These are phyloP conservation scores for Xylariomycetidae sp. DNA, from an alignment of 2,329 filamentous ascomycete genomes.

Conservation along the genomic window DNA sequence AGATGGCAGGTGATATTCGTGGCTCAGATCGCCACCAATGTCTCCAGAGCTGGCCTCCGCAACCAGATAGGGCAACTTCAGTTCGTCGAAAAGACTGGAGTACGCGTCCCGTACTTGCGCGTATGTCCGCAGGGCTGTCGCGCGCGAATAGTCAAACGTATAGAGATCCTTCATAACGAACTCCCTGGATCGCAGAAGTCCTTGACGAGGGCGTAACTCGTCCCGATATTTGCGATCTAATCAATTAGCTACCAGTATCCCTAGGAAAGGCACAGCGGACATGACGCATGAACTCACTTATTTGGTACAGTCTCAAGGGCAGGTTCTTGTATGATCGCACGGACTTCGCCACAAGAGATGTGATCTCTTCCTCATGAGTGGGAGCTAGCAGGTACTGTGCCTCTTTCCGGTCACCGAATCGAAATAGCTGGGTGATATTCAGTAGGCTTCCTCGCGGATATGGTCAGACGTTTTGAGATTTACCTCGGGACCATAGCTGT, in stretches of 20 bases:
- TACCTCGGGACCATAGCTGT: conserved; percentile 67
- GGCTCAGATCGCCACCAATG: conserved; percentile 88
- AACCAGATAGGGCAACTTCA: conserved; percentile 77
- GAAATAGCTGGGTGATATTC: conserved; percentile 60
- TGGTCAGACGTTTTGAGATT: conserved; percentile 5
- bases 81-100: conserved; percentile 67
- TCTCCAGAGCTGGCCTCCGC: conserved; percentile 91
- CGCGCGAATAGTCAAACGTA: conserved; percentile 71
- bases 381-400: conserved; percentile 73
- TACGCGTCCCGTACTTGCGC: conserved; percentile 68
- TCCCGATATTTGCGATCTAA: conserved; percentile 88
- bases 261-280: no score
- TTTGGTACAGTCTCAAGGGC: conserved; percentile 85
- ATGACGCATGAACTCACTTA: conserved; percentile 55
- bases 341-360: conserved; percentile 64
- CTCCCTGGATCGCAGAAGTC: conserved; percentile 79
- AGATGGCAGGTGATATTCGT: conserved; percentile 87
- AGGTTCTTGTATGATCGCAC: conserved; percentile 80
- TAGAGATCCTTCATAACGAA: conserved; percentile 99
- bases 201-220: conserved; percentile 81
- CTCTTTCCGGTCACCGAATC: conserved; percentile 72
- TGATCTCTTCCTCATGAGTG: conserved; percentile 97
- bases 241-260: no score
- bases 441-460: conserved; percentile 2
- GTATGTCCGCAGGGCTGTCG: conserved; percentile 76